Evolutionary conservation across 2,329 filamentous ascomycete species (phyloP), one percentile per base, ranked within the genome.

Genomic region (Ophiostoma populinum): DNA sequence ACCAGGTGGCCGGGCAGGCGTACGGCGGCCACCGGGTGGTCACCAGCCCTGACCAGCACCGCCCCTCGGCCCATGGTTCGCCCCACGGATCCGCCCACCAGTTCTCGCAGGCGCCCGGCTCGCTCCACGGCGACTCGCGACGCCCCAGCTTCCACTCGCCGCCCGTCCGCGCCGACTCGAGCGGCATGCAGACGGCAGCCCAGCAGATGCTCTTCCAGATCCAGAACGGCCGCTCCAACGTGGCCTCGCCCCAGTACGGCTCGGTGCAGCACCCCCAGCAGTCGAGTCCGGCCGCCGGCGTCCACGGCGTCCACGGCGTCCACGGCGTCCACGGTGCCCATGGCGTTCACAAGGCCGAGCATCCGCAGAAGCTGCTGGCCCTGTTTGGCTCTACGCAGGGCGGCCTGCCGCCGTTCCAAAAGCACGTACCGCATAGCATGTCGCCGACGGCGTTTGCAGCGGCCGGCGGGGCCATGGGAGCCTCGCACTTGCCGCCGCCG

Each of bases 311-410:
- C n/a, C n/a, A n/a, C n/a, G n/a, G n/a, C n/a, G n/a, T n/a, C n/a
- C n/a, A n/a, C n/a, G n/a, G n/a, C n/a, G n/a, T n/a, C n/a, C n/a
- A n/a, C n/a, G n/a, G n/a, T n/a, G n/a, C n/a, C n/a, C n/a, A n/a
- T n/a, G n/a, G n/a, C n/a, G n/a, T n/a, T n/a, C n/a, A n/a, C n/a
- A n/a, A n/a, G n/a, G 13, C 19, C 9, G 25, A 25, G 6, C 27
- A 36, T 20, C 29, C 51, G 41, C 56, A 58, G 29, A 55, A 57
- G 37, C 54, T 67, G 4, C 57, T 81, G 10, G 77, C 74, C 5
- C 62, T 81, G 2, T 79, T 81, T 47, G 65, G 67, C 18, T 69
- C 35, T 21, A 41, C 13, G 11, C 31, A 22, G 21, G 7, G 40
- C 8, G 38, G 38, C 34, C 32, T 27, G 44, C 38, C 13, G 22